Percentiles rank a stretch among this genome's conserved stretches.
phyloP scores from a whole-genome alignment of 306 rosid species.

The Biancaea sappan region DNA sequence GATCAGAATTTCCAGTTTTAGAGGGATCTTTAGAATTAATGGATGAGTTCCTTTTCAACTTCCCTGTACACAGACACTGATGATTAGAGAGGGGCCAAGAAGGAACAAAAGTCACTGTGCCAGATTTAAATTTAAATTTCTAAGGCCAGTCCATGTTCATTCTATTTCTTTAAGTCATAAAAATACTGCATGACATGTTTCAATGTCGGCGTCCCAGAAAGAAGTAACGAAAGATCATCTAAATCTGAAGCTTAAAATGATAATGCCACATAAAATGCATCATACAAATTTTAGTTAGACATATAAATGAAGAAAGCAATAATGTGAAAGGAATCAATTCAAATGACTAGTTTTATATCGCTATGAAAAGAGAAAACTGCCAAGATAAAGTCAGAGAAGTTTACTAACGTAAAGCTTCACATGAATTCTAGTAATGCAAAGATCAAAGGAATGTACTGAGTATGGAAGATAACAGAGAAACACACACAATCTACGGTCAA shows the following conservation, averaged over 20 bases:
- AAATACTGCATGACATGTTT: constrained; percentile 1
- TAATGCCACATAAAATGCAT: constrained; percentile 5
- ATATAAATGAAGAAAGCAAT: constrained; percentile 13
- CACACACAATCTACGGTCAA: constrained; percentile 3
- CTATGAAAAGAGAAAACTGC: constrained; percentile 12
- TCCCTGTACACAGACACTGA: constrained; percentile 49
- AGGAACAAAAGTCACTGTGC: constrained; percentile 11
- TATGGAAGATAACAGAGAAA: not conserved
- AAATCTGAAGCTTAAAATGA: constrained; percentile 6
- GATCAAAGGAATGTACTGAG: not conserved
- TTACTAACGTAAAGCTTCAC: not conserved
- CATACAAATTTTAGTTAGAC: constrained; percentile 6
- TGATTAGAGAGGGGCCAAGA: constrained; percentile 15
- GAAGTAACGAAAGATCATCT: not conserved
- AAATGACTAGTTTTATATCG: constrained; percentile 1
- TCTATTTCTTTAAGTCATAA: not conserved
- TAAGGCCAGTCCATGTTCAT: not conserved
- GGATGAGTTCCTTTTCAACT: constrained; percentile 54
- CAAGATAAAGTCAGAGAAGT: not conserved
- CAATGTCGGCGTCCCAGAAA: constrained; percentile 22
- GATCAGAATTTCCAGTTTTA: constrained; percentile 64
- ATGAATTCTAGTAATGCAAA: not conserved
- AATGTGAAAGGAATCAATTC: constrained; percentile 20
- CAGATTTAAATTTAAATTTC: constrained; percentile 15
- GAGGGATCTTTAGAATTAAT: constrained; percentile 48